These are phyloP conservation scores for Neurospora sp. DNA, from an alignment of 495 filamentous ascomycete species.

Conservation along the genomic window DNA sequence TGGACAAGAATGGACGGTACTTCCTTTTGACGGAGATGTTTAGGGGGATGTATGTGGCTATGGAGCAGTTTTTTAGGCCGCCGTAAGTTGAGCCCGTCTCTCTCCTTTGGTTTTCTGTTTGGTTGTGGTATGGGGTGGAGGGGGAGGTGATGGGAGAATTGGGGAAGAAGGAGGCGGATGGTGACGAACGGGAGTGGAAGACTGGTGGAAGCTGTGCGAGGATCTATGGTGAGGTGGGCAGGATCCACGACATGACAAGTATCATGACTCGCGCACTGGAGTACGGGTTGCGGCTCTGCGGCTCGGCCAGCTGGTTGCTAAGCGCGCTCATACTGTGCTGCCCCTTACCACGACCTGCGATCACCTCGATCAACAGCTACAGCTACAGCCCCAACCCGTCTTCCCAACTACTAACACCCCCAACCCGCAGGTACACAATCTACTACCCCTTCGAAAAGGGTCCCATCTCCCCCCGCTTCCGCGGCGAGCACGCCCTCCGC, in stretches of 20 bases:
- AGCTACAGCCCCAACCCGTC: neutral
- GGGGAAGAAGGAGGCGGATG: too few species aligned
- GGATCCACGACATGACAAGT: neutral
- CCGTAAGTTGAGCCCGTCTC: slow-evolving; percentile 76
- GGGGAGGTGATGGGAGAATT: too few species aligned
- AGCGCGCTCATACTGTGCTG: neutral
- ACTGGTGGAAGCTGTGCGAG: too few species aligned
- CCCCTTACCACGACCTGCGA: too few species aligned
- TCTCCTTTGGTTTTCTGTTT: neutral
- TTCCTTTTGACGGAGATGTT: slow-evolving; percentile 92
- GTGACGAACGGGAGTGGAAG: too few species aligned
- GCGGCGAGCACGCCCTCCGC: slow-evolving; percentile 91
- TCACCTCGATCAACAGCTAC: neutral
- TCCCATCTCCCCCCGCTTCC: slow-evolving; percentile 93
- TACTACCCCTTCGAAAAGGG: slow-evolving; percentile 99
- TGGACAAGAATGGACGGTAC: slow-evolving; percentile 81
- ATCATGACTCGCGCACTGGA: neutral
- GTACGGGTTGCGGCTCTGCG: neutral
- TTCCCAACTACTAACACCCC: neutral
- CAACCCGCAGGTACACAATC: slow-evolving; percentile 70
- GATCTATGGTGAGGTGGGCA: neutral
- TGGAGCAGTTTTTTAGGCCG: slow-evolving; percentile 97
- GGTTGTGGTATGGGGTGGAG: too few species aligned
- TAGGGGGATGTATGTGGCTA: slow-evolving; percentile 92
- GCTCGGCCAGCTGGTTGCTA: neutral